Evolutionary conservation across 2,329 filamentous ascomycete genomes (phyloP).

Genomic region (Trichoderma brevicompactum): DNA sequence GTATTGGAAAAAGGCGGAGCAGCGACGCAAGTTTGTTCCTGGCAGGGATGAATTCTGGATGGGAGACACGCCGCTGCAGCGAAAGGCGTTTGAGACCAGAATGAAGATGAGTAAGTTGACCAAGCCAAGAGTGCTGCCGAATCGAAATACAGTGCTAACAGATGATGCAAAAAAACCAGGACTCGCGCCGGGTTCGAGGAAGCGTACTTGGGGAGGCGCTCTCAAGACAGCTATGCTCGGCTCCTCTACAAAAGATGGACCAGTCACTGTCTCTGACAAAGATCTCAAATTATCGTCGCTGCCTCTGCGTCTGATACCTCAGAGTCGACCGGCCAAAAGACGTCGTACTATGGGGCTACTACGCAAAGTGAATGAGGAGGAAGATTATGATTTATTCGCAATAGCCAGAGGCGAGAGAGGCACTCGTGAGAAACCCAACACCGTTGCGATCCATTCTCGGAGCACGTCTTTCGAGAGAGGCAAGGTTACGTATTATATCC

Average conservation of each 20-base stretch:
- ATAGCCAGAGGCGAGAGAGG: neutral
- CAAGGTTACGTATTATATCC: conserved; percentile 22
- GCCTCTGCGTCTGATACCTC: conserved; percentile 2
- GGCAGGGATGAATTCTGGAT: conserved; percentile 37
- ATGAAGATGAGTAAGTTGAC: conserved; percentile 22
- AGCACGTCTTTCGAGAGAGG: neutral
- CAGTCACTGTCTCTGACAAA: neutral
- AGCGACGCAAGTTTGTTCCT: conserved; percentile 32
- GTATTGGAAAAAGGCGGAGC: conserved; percentile 16
- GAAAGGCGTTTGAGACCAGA: conserved; percentile 34
- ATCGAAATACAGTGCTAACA: neutral
- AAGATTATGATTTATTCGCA: neutral
- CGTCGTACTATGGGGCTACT: neutral
- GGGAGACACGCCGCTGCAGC: conserved; percentile 40
- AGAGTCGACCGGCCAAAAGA: conserved; percentile 20
- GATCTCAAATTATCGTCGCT: neutral
- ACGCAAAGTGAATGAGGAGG: neutral
- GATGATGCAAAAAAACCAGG: neutral
- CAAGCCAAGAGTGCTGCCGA: neutral
- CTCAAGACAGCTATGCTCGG: conserved; percentile 11
- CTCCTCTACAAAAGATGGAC: neutral
- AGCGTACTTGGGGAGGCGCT: conserved; percentile 2
- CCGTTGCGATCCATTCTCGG: neutral
- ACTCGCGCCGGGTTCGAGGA: neutral
- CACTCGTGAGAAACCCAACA: neutral